phyloP scores from a whole-genome alignment of 176 grass and related monocot genomes.

The sorghum (Sorghum bicolor) region Sorghum_bicolor_NCBIv3 NC_012875.2:55353001-55353500 shows the following conservation, averaged over 20 bases:
- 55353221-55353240: not conserved
- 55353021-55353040: not conserved
- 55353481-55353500: constrained; percentile 62
- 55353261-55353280: not conserved
- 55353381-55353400: constrained; percentile 62
- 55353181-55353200: constrained; percentile 11
- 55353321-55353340: not conserved
- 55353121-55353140: not conserved
- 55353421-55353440: constrained; percentile 69
- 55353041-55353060: not conserved
- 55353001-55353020: not conserved
- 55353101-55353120: not conserved
- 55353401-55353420: constrained; percentile 68
- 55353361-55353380: too few relatives aligned
- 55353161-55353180: not conserved
- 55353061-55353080: not conserved
- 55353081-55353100: not conserved
- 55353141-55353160: not conserved
- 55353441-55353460: constrained; percentile 65
- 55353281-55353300: not conserved
- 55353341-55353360: not conserved
- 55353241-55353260: not conserved
- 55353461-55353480: constrained; percentile 63
- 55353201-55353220: not conserved
- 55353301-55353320: not conserved